These are phyloP conservation scores for Aspergillus diversus DNA, from an alignment of 495 filamentous ascomycete species.

Conservation along the genomic window DNA sequence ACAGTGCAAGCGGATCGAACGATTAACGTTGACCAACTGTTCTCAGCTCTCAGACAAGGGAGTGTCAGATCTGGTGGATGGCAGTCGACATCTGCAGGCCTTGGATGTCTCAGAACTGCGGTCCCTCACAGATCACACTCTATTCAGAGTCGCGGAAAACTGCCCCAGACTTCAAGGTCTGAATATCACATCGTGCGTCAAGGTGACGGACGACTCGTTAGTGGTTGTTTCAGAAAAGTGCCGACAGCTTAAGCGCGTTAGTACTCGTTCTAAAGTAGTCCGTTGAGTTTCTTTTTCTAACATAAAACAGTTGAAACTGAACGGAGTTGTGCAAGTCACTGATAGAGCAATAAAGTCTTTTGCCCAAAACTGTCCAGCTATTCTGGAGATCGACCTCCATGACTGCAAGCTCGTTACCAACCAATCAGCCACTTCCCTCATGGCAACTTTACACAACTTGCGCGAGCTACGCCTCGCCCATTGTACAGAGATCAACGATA, in stretches of 20 bases:
- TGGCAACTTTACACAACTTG: slow-evolving; percentile 75
- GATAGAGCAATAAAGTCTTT: slow-evolving; percentile 82
- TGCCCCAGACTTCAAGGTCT: slow-evolving; percentile 87
- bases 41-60: slow-evolving; percentile 80
- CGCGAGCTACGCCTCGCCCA: slow-evolving; percentile 86
- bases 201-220: slow-evolving; percentile 83
- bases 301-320: slow-evolving; percentile 79
- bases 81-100: slow-evolving; percentile 81
- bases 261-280: slow-evolving; percentile 23
- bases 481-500: slow-evolving; percentile 80
- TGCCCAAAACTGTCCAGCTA: slow-evolving; percentile 83
- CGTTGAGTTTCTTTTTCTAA: slow-evolving; percentile 28
- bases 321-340: slow-evolving; percentile 78
- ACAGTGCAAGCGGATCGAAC: slow-evolving; percentile 88
- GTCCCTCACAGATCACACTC: slow-evolving; percentile 79
- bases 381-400: slow-evolving; percentile 95
- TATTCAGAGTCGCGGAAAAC: slow-evolving; percentile 77
- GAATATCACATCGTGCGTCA: slow-evolving; percentile 86
- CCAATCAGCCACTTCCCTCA: slow-evolving; percentile 74
- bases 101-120: slow-evolving; percentile 85
- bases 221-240: slow-evolving; percentile 82
- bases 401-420: slow-evolving; percentile 81
- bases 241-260: slow-evolving; percentile 83
- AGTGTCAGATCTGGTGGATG: slow-evolving; percentile 75
- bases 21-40: slow-evolving; percentile 92